A percentile compares a stretch with the other conserved stretches of the same genome.
Conservation (phyloP, 352 stramenopile genomes). For the Phytopythium montanum region DNA sequence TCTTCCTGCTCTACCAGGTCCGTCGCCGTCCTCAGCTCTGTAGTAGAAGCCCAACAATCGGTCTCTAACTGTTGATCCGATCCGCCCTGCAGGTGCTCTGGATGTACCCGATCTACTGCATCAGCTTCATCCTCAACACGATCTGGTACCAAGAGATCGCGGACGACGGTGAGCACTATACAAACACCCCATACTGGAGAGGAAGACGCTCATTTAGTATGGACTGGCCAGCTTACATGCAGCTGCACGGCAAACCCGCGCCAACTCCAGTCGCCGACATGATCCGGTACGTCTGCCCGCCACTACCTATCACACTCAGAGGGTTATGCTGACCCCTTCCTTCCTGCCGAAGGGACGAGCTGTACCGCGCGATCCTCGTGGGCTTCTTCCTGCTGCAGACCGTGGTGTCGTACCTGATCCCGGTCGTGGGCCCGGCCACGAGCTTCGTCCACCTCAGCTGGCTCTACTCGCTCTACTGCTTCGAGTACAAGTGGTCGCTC, state of each 20-base stretch:
- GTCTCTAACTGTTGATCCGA: no score
- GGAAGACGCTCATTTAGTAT: background rate
- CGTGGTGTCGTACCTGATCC: slow-evolving; percentile 79
- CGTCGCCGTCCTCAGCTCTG: no score
- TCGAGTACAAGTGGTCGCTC: slow-evolving; percentile 90
- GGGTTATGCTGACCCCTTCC: background rate
- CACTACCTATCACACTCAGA: background rate
- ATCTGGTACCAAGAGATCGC: slow-evolving; percentile 92
- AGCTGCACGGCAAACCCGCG: slow-evolving; percentile 77
- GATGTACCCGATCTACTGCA: slow-evolving; percentile 92
- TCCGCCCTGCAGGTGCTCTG: slow-evolving; percentile 63
- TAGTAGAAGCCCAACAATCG: no score
- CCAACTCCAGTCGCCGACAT: slow-evolving; percentile 77
- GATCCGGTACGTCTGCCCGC: slow-evolving; percentile 60
- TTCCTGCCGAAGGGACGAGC: slow-evolving; percentile 48
- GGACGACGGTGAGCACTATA: slow-evolving; percentile 43
- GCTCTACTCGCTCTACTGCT: slow-evolving; percentile 90
- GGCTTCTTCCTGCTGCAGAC: slow-evolving; percentile 85
- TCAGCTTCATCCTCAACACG: slow-evolving; percentile 90
- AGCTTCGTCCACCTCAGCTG: slow-evolving; percentile 87
- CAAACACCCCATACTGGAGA: background rate
- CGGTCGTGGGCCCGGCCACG: slow-evolving; percentile 59
- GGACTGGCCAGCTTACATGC: slow-evolving; percentile 56
- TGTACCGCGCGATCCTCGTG: slow-evolving; percentile 85
- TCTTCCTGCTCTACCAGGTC: slow-evolving; percentile 86